These are phyloP conservation scores for Chlorella sp. DNA, from an alignment of 139 green algal genomes.

Conservation along the genomic window DNA sequence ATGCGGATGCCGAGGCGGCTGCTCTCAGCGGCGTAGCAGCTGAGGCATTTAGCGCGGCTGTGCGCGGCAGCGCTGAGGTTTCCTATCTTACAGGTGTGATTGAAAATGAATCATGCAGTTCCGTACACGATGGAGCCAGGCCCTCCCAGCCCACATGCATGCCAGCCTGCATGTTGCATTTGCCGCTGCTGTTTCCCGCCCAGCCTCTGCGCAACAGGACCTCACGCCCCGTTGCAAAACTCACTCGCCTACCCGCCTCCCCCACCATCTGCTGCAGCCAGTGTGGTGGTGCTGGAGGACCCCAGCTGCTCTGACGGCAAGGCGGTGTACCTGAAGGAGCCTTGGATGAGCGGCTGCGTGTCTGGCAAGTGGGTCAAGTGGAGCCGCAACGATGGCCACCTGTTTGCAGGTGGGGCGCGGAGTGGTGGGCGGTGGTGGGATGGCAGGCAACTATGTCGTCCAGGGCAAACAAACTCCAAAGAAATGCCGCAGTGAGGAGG, in stretches of 20 bases:
- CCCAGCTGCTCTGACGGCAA: not conserved
- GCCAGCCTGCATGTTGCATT: no score
- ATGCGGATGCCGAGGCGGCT: not conserved
- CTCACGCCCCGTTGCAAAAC: no score
- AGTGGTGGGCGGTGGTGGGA: not conserved
- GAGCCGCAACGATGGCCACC: constrained; percentile 5
- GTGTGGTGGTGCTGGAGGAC: not conserved
- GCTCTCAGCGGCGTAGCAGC: not conserved
- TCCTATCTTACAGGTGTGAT: not conserved
- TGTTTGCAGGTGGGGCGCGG: not conserved
- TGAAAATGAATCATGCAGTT: not conserved
- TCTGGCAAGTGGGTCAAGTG: not conserved
- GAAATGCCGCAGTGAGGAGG: no score
- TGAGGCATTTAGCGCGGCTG: not conserved
- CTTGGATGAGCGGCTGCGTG: not conserved
- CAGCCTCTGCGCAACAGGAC: not conserved
- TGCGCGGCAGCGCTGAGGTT: not conserved
- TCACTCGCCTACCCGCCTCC: not conserved
- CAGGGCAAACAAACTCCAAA: no score
- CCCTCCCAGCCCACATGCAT: not conserved
- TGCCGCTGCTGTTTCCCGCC: not conserved
- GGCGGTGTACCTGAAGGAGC: constrained; percentile 3
- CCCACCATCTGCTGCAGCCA: not conserved
- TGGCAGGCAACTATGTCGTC: no score
- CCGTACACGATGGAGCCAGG: not conserved